phyloP scores from a whole-genome alignment of 257 asterid species.

The Solanum okadae region DNA sequence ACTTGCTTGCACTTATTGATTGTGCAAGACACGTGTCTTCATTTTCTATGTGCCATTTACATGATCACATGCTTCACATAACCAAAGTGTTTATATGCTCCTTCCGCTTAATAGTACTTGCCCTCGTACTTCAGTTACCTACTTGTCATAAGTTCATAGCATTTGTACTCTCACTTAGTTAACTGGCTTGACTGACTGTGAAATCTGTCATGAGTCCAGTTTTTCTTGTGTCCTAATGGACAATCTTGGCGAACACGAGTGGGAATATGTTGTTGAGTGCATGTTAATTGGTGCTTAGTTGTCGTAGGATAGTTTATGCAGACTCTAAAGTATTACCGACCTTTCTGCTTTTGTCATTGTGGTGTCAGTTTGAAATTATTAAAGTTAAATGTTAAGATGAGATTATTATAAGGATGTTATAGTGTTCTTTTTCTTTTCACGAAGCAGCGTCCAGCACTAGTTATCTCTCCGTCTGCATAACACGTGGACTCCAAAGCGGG shows the following conservation, averaged over 20 bases:
- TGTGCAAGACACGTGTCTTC: not conserved
- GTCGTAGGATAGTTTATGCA: not conserved
- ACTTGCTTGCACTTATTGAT: not conserved
- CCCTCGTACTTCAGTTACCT: not conserved
- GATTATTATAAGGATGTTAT: not conserved
- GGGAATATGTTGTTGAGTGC: not conserved
- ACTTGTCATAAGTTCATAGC: not conserved
- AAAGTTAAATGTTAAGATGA: not conserved
- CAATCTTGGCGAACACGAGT: not conserved
- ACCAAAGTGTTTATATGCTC: not conserved
- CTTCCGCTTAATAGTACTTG: not conserved
- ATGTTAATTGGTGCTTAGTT: not conserved
- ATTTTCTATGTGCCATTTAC: not conserved
- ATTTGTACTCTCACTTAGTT: not conserved
- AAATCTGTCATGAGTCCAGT: not conserved
- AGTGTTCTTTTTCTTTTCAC: not conserved
- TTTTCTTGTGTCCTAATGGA: not conserved
- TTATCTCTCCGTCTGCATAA: not conserved
- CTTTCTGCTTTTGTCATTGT: not conserved
- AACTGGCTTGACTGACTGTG: not conserved
- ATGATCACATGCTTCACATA: not conserved
- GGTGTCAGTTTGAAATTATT: not conserved
- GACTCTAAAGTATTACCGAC: not conserved
- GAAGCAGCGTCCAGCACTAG: not conserved
- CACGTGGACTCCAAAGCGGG: not conserved